These are phyloP conservation scores for Singerocomus inundabilis DNA, from an alignment of 1,284 basidiomycete species.

Conservation along the genomic window DNA sequence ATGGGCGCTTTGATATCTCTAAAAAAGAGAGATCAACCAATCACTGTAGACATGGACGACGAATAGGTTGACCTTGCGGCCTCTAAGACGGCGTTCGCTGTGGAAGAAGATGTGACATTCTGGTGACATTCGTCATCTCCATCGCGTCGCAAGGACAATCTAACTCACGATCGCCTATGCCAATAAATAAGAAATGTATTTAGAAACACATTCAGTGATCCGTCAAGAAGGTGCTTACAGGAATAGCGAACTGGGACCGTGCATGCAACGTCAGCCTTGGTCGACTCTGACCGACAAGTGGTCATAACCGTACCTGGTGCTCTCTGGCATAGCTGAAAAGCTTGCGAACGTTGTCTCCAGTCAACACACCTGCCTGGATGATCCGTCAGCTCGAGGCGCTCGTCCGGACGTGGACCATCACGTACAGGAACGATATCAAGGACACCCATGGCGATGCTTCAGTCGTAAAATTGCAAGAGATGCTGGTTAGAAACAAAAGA, in stretches of 20 bases:
- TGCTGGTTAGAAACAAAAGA: slow-evolving; percentile 10
- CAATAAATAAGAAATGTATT: not conserved
- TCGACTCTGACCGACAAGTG: not conserved
- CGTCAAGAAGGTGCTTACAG: slow-evolving; percentile 43
- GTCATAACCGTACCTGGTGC: slow-evolving; percentile 50
- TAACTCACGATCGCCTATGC: slow-evolving; percentile 59
- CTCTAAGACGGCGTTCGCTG: slow-evolving; percentile 73
- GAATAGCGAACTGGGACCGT: slow-evolving; percentile 61
- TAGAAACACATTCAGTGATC: not conserved
- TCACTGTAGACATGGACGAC: not conserved
- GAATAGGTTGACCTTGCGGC: slow-evolving; percentile 54
- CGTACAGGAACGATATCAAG: slow-evolving; percentile 60
- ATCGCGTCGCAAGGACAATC: slow-evolving; percentile 4
- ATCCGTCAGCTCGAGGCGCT: slow-evolving; percentile 15
- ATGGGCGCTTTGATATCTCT: slow-evolving; percentile 94
- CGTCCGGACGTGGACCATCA: slow-evolving; percentile 9
- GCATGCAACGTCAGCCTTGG: not conserved
- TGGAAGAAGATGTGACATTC: slow-evolving; percentile 77
- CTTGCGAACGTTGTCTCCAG: slow-evolving; percentile 71
- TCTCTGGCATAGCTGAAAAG: slow-evolving; percentile 71
- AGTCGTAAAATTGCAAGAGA: slow-evolving; percentile 6
- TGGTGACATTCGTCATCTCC: slow-evolving; percentile 20
- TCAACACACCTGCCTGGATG: slow-evolving; percentile 66
- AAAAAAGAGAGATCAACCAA: slow-evolving; percentile 3
- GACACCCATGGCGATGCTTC: slow-evolving; percentile 43